Base-by-base conservation (phyloP, 805 yeast species). In the Naumovozyma castellii region DNA sequence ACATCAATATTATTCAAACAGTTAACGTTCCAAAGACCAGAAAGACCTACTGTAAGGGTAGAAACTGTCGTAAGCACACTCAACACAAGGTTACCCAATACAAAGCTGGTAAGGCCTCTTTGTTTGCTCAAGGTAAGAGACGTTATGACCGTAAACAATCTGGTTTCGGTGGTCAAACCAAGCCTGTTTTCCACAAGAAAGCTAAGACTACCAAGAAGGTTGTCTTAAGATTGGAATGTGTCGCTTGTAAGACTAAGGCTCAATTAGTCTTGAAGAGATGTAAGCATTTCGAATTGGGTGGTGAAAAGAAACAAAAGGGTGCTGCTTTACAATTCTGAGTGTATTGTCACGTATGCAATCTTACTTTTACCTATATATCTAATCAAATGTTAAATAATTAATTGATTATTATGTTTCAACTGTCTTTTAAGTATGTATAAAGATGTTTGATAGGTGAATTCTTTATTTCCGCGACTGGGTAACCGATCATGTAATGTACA, bases 91-190 rank as follows among this genome's bases (percentile, higher is more conserved):
- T 92, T 68, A 90, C 99, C 73, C 99, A 92, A 80, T 92, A 92
- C 94, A 92, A 92, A 75, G 95, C 97, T 70, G 98, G 99, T 77
- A 92, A 92, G 80, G 97, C 98, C 71, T 90, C 97, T 56, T 81
- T 88, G 65, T 87, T 80, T 69, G 96, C 97, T 62, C 97, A 92
- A 78, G 99, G 99, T 83, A 92, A 94, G 90, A 87, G 99, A 81
- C 88, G 99, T 80, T 92, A 92, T 79, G 98, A 92, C 90, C 95
- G 99, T 77, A 92, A 92, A 76, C 98, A 92, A 79, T 70, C 84
- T 65, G 98, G 98, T 87, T 92, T 80, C 77, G 99, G 99, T 85
- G 99, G 99, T 85, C 99, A 92, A 79, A 92, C 98, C 76, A 92
- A 87, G 80, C 98, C 81, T 69, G 83, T 92, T 76, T 92, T 92